A percentile compares a stretch with the other conserved stretches of the same genome.
Conservation (phyloP, 176 grass and related monocot genomes). For the Zea luxurians region DNA sequence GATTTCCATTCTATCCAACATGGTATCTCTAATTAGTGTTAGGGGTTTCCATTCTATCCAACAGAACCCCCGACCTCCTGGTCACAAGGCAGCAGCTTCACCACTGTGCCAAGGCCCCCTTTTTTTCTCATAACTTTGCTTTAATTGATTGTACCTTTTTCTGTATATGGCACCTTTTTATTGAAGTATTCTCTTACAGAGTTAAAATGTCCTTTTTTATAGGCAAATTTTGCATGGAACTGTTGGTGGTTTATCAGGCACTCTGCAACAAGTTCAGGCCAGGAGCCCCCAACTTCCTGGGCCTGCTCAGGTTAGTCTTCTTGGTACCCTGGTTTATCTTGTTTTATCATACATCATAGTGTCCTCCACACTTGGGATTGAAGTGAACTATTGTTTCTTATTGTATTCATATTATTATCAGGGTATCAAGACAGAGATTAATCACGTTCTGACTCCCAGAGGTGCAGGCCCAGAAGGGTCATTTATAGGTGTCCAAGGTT, state of each 20-base stretch:
- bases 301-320: slow-evolving; percentile 63
- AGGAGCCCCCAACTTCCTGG: slow-evolving; percentile 88
- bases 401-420: slow-evolving; percentile 48
- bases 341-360: slow-evolving; percentile 5
- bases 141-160: background rate
- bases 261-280: slow-evolving; percentile 81
- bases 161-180: background rate
- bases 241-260: slow-evolving; percentile 75
- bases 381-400: slow-evolving; percentile 4
- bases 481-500: slow-evolving; percentile 85
- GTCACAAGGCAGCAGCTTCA: too few relatives aligned
- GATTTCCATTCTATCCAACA: too few relatives aligned
- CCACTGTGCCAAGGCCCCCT: too few relatives aligned
- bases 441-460: slow-evolving; percentile 81
- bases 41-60: too few relatives aligned
- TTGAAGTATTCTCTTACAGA: slow-evolving; percentile 11
- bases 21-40: too few relatives aligned
- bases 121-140: background rate
- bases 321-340: slow-evolving; percentile 24
- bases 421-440: slow-evolving; percentile 93
- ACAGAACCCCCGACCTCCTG: too few relatives aligned
- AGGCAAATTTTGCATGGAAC: slow-evolving; percentile 93
- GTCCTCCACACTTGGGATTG: background rate
- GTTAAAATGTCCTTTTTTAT: slow-evolving; percentile 24
- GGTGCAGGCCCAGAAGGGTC: slow-evolving; percentile 74